Conservation (phyloP, 257 asterid species). For the Ophiorrhiza pumila region DNA sequence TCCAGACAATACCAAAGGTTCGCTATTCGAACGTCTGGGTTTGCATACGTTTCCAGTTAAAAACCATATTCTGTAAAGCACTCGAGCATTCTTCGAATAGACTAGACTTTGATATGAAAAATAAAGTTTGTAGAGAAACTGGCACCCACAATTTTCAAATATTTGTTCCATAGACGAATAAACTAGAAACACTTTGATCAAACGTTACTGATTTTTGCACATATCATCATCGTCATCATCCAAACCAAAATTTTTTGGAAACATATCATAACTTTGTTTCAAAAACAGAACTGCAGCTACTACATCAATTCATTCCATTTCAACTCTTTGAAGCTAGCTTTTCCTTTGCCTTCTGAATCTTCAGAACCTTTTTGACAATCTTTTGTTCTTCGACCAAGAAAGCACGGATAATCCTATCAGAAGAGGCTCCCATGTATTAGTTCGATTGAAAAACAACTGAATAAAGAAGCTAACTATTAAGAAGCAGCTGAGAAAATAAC, state of each 20-base stretch:
- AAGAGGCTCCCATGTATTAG: not conserved
- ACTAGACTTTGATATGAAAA: not conserved
- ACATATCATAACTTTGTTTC: not conserved
- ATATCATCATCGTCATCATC: slow-evolving; percentile 35
- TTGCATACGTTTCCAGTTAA: too few species aligned
- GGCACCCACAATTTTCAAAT: not conserved
- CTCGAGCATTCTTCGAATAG: not conserved
- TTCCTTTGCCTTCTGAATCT: slow-evolving; percentile 68
- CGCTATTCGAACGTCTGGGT: too few species aligned
- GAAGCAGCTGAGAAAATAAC: not conserved
- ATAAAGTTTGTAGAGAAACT: not conserved
- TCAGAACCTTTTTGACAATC: slow-evolving; percentile 68
- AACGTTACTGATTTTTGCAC: not conserved
- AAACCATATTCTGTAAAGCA: too few species aligned
- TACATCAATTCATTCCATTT: slow-evolving; percentile 12
- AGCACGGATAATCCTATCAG: slow-evolving; percentile 59
- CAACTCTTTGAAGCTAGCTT: slow-evolving; percentile 48
- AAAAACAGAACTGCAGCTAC: slow-evolving; percentile 21
- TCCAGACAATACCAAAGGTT: too few species aligned
- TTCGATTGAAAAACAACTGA: too few species aligned
- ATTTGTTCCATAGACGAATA: not conserved
- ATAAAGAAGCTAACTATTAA: not conserved
- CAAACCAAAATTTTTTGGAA: slow-evolving; percentile 12
- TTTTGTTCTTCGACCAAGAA: slow-evolving; percentile 77
- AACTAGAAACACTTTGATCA: slow-evolving; percentile 1